phyloP scores from a whole-genome alignment of 2,329 filamentous ascomycete species.

The Diaporthe ampelina region DNA sequence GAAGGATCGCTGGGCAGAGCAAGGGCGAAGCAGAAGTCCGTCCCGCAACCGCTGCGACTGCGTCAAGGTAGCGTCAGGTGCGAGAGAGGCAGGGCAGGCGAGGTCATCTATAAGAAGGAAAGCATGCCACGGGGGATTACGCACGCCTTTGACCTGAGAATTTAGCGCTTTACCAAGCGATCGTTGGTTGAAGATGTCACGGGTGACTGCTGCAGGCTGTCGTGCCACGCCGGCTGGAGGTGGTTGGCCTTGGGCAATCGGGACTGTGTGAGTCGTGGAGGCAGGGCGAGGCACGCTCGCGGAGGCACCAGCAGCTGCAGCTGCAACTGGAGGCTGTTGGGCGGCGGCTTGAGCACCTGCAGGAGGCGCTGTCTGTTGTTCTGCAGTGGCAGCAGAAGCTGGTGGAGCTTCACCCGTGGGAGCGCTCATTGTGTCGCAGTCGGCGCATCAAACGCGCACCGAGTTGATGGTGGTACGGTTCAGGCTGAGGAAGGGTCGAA shows the following conservation, averaged over 20 bases:
- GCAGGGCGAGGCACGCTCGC: slow-evolving; percentile 31
- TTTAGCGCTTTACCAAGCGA: slow-evolving; percentile 77
- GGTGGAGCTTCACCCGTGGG: slow-evolving; percentile 40
- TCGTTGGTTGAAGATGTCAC: slow-evolving; percentile 72
- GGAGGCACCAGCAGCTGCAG: slow-evolving; percentile 17
- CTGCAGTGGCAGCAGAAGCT: slow-evolving; percentile 34
- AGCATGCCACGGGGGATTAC: slow-evolving; percentile 45
- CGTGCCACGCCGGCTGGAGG: slow-evolving; percentile 40
- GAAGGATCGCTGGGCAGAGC: background rate
- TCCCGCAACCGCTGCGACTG: slow-evolving; percentile 25
- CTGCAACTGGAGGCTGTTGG: slow-evolving; percentile 21
- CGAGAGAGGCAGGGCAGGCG: background rate
- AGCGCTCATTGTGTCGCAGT: slow-evolving; percentile 41
- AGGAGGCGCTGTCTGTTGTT: slow-evolving; percentile 34
- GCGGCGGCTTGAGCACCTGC: slow-evolving; percentile 26
- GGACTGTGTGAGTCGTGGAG: slow-evolving; percentile 35
- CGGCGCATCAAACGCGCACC: slow-evolving; percentile 41
- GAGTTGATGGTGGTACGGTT: slow-evolving; percentile 22
- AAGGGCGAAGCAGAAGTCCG: slow-evolving; percentile 23
- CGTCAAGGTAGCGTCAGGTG: background rate
- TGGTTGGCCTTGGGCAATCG: slow-evolving; percentile 36
- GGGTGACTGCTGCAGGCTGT: slow-evolving; percentile 49
- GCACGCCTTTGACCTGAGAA: slow-evolving; percentile 77
- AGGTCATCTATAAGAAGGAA: background rate
- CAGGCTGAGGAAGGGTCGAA: slow-evolving; percentile 1